These are phyloP conservation scores for Venturia nashicola DNA, from an alignment of 2,329 filamentous ascomycete species.

Conservation along the genomic window DNA sequence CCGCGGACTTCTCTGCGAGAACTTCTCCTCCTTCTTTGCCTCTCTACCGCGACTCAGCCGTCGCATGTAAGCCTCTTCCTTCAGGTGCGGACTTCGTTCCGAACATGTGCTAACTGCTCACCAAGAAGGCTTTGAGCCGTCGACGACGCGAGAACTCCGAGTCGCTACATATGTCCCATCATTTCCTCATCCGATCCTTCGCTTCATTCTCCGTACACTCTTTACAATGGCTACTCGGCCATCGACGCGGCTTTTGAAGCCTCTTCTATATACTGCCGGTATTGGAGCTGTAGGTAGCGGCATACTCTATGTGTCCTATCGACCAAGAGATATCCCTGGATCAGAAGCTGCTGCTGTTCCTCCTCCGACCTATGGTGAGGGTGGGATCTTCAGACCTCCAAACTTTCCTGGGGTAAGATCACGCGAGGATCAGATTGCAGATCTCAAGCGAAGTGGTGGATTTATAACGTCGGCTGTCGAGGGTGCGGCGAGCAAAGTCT, in stretches of 20 bases:
- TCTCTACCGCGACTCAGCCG: not conserved
- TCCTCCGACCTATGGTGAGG: conserved; percentile 56
- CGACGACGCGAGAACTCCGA: not conserved
- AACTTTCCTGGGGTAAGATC: conserved; percentile 52
- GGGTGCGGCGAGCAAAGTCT: conserved; percentile 28
- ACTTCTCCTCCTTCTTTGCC: not conserved
- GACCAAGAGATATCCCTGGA: conserved; percentile 60
- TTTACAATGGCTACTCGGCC: conserved; percentile 7
- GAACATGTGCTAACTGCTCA: not conserved
- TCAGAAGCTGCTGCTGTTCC: conserved; percentile 56
- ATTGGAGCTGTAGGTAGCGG: conserved; percentile 42
- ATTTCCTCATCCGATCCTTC: not conserved
- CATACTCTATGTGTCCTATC: conserved; percentile 51
- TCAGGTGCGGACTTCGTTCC: not conserved
- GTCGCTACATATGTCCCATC: not conserved
- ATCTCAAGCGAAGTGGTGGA: conserved; percentile 42
- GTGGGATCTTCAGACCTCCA: conserved; percentile 55
- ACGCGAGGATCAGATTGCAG: conserved; percentile 51
- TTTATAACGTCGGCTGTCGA: conserved; percentile 17
- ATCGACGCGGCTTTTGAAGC: conserved; percentile 23
- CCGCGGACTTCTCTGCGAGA: not conserved
- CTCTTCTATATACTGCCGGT: conserved; percentile 46
- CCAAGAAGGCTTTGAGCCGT: not conserved
- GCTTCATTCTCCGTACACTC: not conserved
- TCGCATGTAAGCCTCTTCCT: not conserved